Conservation (phyloP, 2,329 filamentous ascomycete species). For the Claviceps pazoutovae region DNA sequence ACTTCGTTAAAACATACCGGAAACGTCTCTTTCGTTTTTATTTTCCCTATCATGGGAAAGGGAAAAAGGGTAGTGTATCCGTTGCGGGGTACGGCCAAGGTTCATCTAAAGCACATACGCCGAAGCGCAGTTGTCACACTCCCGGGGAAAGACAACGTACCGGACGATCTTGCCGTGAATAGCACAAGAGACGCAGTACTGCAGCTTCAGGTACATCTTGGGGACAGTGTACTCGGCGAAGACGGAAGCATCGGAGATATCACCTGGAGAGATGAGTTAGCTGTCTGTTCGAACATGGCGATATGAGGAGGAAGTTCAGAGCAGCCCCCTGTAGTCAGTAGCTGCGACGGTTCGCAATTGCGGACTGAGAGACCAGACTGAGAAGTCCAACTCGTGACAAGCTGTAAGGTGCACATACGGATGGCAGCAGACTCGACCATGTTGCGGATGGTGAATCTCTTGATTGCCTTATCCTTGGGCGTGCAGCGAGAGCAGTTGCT, state of each 20-base stretch:
- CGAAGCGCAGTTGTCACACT: constrained; percentile 43
- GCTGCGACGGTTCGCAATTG: background rate
- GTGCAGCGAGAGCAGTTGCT: constrained; percentile 69
- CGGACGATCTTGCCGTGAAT: constrained; percentile 99
- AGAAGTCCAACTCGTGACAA: no score
- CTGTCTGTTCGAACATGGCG: background rate
- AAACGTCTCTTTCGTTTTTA: no score
- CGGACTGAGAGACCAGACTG: background rate
- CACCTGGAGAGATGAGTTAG: constrained; percentile 47
- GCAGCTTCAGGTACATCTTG: constrained; percentile 99
- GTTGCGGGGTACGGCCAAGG: constrained; percentile 39
- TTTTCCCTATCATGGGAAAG: background rate
- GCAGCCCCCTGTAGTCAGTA: background rate
- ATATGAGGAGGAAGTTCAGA: background rate
- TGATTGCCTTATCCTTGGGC: constrained; percentile 99
- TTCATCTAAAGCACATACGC: constrained; percentile 42
- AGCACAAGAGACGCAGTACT: constrained; percentile 99
- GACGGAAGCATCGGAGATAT: constrained; percentile 99
- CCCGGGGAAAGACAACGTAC: constrained; percentile 56
- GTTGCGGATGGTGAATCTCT: constrained; percentile 99
- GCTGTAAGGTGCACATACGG: constrained; percentile 51
- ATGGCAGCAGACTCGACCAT: constrained; percentile 99
- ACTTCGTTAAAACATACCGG: constrained; percentile 16
- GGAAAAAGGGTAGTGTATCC: constrained; percentile 17
- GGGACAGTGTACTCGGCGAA: constrained; percentile 98